A percentile compares a stretch with the other conserved stretches of the same genome.
Conservation (phyloP, 2,329 filamentous ascomycete genomes). For the Penicillium griseofulvum region DNA sequence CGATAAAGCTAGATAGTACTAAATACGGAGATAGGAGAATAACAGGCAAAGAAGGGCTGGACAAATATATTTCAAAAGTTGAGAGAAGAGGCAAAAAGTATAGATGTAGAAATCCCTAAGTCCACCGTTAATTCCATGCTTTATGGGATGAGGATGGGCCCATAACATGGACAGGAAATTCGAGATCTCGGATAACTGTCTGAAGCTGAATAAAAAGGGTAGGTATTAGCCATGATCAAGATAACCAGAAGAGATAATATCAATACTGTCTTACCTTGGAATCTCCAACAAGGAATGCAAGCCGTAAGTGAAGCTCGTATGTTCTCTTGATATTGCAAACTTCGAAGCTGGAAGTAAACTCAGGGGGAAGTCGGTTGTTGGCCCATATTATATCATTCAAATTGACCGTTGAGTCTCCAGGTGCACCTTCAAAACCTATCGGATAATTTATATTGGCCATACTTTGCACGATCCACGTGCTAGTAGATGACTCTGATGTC, state of each 20-base stretch:
- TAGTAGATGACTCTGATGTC: constrained; percentile 1
- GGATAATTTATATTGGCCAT: constrained; percentile 12
- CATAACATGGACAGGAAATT: constrained; percentile 17
- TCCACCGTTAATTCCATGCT: not conserved
- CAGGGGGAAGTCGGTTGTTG: constrained; percentile 6
- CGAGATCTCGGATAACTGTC: constrained; percentile 13
- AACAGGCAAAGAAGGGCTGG: not conserved
- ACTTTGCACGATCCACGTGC: constrained; percentile 17
- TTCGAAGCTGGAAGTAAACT: constrained; percentile 15
- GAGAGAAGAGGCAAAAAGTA: not conserved
- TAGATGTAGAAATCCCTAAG: not conserved
- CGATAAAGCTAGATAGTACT: not conserved
- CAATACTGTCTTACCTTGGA: constrained; percentile 4
- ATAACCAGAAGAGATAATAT: not conserved
- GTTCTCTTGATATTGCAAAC: constrained; percentile 19
- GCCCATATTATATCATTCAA: constrained; percentile 2
- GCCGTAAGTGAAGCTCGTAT: constrained; percentile 12
- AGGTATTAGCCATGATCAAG: not conserved
- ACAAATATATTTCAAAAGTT: not conserved
- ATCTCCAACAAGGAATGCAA: constrained; percentile 12
- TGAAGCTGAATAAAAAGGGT: not conserved
- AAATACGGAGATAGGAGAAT: not conserved
- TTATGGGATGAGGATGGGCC: not conserved
- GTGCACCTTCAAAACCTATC: not conserved
- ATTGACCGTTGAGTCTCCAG: not conserved